Percentiles rank a stretch among this genome's conserved stretches.
Evolutionary conservation across 1,284 basidiomycete species (phyloP).

Genomic region (Boletus semigastroideus): DNA sequence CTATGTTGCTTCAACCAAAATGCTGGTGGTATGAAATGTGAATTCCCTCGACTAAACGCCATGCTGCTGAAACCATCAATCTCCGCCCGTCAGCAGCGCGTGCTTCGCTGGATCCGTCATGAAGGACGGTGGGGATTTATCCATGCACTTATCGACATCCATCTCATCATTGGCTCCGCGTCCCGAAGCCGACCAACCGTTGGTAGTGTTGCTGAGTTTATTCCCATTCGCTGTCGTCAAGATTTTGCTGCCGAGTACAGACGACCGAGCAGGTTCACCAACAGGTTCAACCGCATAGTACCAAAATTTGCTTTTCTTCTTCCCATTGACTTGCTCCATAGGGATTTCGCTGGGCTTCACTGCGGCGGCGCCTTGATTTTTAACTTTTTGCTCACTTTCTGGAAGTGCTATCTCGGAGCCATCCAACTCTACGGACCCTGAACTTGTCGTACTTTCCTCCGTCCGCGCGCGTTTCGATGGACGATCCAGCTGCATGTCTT

Average conservation of each 20-base stretch:
- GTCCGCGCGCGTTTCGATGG: constrained; percentile 68
- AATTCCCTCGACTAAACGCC: constrained; percentile 9
- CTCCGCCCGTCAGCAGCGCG: constrained; percentile 5
- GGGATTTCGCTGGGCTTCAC: constrained; percentile 66
- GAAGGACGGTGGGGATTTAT: constrained; percentile 13
- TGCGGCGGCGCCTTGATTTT: constrained; percentile 51
- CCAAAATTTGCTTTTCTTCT: constrained; percentile 81
- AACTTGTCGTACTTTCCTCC: constrained; percentile 65
- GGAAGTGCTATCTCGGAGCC: constrained; percentile 33
- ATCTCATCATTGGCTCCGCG: constrained; percentile 14
- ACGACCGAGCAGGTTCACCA: constrained; percentile 32
- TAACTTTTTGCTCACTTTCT: constrained; percentile 33
- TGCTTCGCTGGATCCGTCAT: constrained; percentile 9
- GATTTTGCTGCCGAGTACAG: constrained; percentile 8
- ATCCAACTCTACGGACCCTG: constrained; percentile 41
- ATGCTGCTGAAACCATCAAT: constrained; percentile 11
- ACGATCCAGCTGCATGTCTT: constrained; percentile 50
- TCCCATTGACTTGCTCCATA: constrained; percentile 69
- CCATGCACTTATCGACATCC: constrained; percentile 29
- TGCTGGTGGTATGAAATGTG: constrained; percentile 30
- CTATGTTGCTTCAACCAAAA: constrained; percentile 28
- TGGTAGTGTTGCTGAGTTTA: constrained; percentile 9
- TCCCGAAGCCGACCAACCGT: constrained; percentile 7
- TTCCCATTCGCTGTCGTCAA: constrained; percentile 22
- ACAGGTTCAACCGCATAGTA: constrained; percentile 76